Evolutionary conservation across 2,329 filamentous ascomycete species (phyloP), one percentile per base, ranked within the genome.

Genomic region (Cladosporium velox): DNA sequence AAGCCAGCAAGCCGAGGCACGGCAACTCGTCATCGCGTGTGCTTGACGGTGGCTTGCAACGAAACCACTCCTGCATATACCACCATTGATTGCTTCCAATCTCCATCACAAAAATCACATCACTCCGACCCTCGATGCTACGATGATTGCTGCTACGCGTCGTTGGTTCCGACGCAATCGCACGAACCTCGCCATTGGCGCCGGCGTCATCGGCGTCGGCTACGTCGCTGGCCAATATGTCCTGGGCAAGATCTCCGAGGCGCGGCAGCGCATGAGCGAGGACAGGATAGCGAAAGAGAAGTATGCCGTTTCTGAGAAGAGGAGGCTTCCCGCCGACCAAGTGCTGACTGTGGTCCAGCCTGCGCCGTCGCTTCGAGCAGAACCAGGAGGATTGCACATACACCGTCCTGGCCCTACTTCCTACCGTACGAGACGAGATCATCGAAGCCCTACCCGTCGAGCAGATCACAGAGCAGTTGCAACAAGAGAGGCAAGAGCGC

Each of bases 301-400:
- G 94, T 97, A 82, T 73, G 87, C 10, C 8, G 1, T 21, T 21
- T 74, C 8, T 26, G 26, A 6, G 24, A 2, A 26, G 15, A 3
- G 2, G 32, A 5, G 30, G 2, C 4, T 7, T 34, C 12, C 4
- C 24, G 12, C 34, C 2, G 44, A 4, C 7, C 28, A 34, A n/a
- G 49, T 26, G 57, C 57, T 61, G 24, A 61, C 21, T 24, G 4
- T n/a, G 7, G 14, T 11, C 59, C 73, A 98, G 94, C 79, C 87
- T 99, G 68, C 93, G 93, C 61, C 91, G 95, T 67, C 91, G 95
- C 75, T 99, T 99, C 81, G 92, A 98, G 79, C 95, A 99, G 80
- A 99, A 99, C 79, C 95, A 99, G 78, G 94, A 97, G 77, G 95
- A 99, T 80, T 99, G 95, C 81, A 97, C 94, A 58, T 97, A 96